Evolutionary conservation across 2,329 filamentous ascomycete species (phyloP), one percentile per base, ranked within the genome.

Genomic region (Aspergillus pseudoviridinutans): DNA sequence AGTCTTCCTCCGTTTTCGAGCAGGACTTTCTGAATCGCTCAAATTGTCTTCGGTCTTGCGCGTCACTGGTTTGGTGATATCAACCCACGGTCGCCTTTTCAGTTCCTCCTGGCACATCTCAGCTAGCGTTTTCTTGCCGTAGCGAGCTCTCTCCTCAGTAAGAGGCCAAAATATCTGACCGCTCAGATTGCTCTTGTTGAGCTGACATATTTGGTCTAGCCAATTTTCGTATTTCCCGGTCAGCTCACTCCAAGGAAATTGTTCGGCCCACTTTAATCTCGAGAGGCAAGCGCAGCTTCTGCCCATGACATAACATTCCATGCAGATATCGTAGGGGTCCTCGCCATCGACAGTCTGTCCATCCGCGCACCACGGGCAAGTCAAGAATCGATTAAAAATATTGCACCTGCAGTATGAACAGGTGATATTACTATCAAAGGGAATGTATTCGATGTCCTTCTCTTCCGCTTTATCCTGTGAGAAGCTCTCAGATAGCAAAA

Each of bases 251-350:
- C 92, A 97, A 12, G 84, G 79, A 82, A 92, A 97, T 71, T 97
- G 94, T 71, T 99, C 92, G 52, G 91, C 91, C 92, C 93, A 99
- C 59, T 84, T 86, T 10, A 96, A 82, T 10, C 86, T 87, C 3
- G 92, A 96, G 52, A 96, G 83, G 68, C 94, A 99, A 3, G 84
- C 85, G 71, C 94, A 99, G 49, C 92, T 96, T 53, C 94, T 86
- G 24, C 94, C 94, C 89, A 97, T 96, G n/a, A 87, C 89, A 69
- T 96, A 99, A 70, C 94, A 99, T 65, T 99, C 94, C 90, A 99
- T 92, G 69, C 94, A 99, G 24, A 99, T 83, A 71, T 99, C 94
- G 71, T 97, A 99, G 0, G 90, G 90, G 68, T 97, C 86, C 32
- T 87, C 90, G 55, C 91, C 88, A 32, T 86, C 89, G 58, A 83